A percentile compares a stretch with the other conserved stretches of the same genome.
phyloP scores from a whole-genome alignment of 2,329 filamentous ascomycete species.

The Colletotrichum cordylinicola region DNA sequence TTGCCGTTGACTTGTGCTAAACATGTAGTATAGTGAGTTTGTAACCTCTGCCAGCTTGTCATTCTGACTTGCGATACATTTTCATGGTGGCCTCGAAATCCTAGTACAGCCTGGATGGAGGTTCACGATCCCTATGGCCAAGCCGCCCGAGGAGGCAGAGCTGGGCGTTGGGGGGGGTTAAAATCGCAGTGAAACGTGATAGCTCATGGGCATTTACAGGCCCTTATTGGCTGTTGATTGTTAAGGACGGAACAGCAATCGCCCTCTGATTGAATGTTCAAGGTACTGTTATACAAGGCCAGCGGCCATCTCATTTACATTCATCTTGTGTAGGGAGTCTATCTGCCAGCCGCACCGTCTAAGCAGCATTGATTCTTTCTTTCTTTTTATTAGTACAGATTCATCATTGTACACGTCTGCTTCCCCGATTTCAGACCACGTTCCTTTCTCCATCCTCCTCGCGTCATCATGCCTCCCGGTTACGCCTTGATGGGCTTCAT shows the following conservation, averaged over 20 bases:
- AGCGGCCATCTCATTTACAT: neutral
- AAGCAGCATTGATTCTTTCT: neutral
- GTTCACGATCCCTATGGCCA: too few species aligned
- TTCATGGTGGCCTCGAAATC: too few species aligned
- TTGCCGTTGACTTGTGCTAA: neutral
- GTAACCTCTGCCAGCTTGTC: too few species aligned
- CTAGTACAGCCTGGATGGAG: too few species aligned
- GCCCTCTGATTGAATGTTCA: too few species aligned
- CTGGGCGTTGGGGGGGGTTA: too few species aligned
- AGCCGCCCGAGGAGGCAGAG: too few species aligned
- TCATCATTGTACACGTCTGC: slow-evolving; percentile 5
- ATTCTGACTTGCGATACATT: too few species aligned
- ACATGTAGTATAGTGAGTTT: neutral
- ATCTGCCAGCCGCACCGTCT: neutral
- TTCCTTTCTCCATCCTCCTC: neutral
- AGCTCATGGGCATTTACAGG: too few species aligned
- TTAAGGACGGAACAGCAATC: too few species aligned
- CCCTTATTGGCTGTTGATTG: too few species aligned
- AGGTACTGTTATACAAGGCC: neutral
- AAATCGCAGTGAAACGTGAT: too few species aligned
- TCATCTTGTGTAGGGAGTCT: neutral
- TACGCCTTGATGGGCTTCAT: slow-evolving; percentile 71
- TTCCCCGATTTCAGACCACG: neutral
- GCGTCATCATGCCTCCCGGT: neutral
- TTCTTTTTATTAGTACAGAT: slow-evolving; percentile 4